phyloP scores from a whole-genome alignment of 1,284 basidiomycete genomes.

The Microbotryomycetes sp. region DNA sequence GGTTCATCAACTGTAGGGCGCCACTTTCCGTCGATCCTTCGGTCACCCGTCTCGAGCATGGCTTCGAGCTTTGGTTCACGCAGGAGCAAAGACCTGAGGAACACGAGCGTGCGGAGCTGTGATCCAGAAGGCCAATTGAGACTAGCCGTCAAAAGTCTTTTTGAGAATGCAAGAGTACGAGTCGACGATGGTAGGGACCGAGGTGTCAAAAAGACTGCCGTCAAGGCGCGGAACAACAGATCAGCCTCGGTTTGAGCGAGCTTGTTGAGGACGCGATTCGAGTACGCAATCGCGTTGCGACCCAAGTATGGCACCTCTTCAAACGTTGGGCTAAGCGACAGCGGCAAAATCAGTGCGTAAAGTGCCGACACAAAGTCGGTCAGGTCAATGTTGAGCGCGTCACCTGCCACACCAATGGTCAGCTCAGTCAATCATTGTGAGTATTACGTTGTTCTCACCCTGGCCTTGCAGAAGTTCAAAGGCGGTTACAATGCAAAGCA shows the following conservation, averaged over 20 bases:
- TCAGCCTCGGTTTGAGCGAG: constrained; percentile 43
- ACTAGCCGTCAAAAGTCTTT: constrained; percentile 71
- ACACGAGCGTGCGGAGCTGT: constrained; percentile 60
- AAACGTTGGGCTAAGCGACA: constrained; percentile 46
- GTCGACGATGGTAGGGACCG: constrained; percentile 51
- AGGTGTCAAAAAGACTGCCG: constrained; percentile 63
- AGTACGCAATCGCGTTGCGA: constrained; percentile 19
- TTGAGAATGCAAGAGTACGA: constrained; percentile 84
- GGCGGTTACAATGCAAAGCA: constrained; percentile 87
- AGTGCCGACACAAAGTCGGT: constrained; percentile 68
- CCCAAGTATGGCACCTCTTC: constrained; percentile 40
- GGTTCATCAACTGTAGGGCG: constrained; percentile 25
- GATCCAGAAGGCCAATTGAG: constrained; percentile 68
- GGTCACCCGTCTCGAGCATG: constrained; percentile 77
- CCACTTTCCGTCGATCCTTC: constrained; percentile 39
- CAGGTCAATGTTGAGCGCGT: constrained; percentile 92
- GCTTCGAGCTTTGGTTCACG: constrained; percentile 74
- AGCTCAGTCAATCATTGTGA: not conserved
- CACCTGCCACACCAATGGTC: constrained; percentile 50
- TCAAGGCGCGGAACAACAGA: constrained; percentile 77
- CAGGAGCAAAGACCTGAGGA: constrained; percentile 62
- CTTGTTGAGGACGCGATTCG: constrained; percentile 21
- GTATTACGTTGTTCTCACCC: constrained; percentile 51
- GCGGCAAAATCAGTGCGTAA: constrained; percentile 46
- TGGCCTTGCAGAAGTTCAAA: constrained; percentile 94